phyloP scores from a whole-genome alignment of 2,329 filamentous ascomycete genomes.

The Cadophora sp. region DNA sequence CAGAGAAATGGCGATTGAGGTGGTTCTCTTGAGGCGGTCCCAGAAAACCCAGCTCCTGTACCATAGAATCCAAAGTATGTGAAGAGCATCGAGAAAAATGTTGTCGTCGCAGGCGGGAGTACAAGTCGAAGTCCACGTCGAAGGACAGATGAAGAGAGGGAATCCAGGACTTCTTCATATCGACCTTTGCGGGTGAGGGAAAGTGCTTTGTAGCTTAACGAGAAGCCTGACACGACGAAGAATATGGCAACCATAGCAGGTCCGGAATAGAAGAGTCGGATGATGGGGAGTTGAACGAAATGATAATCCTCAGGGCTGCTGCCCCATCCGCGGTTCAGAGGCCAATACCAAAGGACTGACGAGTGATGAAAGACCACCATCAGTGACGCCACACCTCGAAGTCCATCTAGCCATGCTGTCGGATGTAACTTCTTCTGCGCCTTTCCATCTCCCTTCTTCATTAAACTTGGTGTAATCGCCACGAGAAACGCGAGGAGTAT shows the following conservation, averaged over 20 bases:
- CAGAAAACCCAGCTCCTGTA: constrained; percentile 2
- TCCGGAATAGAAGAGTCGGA: constrained; percentile 38
- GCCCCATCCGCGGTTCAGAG: constrained; percentile 19
- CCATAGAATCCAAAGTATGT: constrained; percentile 20
- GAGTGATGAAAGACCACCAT: constrained; percentile 48
- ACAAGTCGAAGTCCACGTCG: constrained; percentile 52
- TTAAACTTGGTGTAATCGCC: constrained; percentile 7
- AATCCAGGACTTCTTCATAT: constrained; percentile 42
- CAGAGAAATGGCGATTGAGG: constrained; percentile 14
- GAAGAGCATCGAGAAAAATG: constrained; percentile 42
- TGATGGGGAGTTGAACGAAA: constrained; percentile 27
- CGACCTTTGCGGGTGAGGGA: constrained; percentile 43
- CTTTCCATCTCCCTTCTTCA: background rate
- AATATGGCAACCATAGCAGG: constrained; percentile 55
- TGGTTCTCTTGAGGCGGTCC: background rate
- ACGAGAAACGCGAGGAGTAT: constrained; percentile 2
- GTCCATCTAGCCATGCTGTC: constrained; percentile 51
- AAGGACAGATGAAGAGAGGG: constrained; percentile 52
- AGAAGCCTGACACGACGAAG: constrained; percentile 57
- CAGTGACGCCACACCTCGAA: constrained; percentile 54
- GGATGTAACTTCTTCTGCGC: constrained; percentile 7
- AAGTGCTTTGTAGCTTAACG: constrained; percentile 51
- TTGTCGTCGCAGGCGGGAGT: constrained; percentile 51
- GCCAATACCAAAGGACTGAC: constrained; percentile 20
- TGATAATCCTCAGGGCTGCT: constrained; percentile 13